These are phyloP conservation scores for Aspergillus tamarii DNA, from an alignment of 2,329 filamentous ascomycete genomes.

Conservation along the genomic window DNA sequence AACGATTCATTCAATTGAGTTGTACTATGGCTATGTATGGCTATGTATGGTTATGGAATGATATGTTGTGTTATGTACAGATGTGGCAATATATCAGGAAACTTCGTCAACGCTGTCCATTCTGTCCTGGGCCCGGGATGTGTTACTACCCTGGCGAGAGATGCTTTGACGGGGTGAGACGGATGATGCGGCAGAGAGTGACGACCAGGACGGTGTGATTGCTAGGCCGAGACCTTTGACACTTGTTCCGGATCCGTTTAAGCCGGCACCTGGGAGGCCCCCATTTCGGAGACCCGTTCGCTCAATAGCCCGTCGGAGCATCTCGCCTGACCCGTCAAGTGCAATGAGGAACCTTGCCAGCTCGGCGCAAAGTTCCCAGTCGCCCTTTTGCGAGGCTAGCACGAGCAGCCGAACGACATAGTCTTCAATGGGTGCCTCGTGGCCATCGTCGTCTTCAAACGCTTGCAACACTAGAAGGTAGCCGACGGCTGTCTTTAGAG, in stretches of 20 bases:
- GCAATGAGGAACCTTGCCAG: conserved; percentile 92
- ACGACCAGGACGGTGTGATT: conserved; percentile 36
- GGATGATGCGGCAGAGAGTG: conserved; percentile 34
- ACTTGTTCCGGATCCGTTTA: conserved; percentile 30
- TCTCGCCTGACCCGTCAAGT: conserved; percentile 83
- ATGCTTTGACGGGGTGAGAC: conserved; percentile 24
- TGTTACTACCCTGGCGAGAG: conserved; percentile 10
- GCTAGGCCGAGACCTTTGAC: conserved; percentile 41
- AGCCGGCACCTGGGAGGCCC: conserved; percentile 17
- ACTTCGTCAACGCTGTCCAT: conserved; percentile 4
- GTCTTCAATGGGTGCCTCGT: conserved; percentile 57
- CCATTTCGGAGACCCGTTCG: conserved; percentile 41
- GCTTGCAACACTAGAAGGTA: conserved; percentile 96
- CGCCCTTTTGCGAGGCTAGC: conserved; percentile 78
- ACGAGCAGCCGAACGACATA: conserved; percentile 76
- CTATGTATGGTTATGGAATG: background rate
- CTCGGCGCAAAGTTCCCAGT: conserved; percentile 96
- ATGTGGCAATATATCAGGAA: conserved; percentile 12
- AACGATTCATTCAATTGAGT: background rate
- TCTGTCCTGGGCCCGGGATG: conserved; percentile 1
- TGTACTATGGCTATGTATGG: background rate
- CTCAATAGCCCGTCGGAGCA: conserved; percentile 57
- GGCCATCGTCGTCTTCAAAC: conserved; percentile 57
- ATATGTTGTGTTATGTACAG: conserved; percentile 3
- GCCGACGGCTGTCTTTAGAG: conserved; percentile 90